Conservation (phyloP, 352 stramenopile species). For the Pythium sp. region DNA sequence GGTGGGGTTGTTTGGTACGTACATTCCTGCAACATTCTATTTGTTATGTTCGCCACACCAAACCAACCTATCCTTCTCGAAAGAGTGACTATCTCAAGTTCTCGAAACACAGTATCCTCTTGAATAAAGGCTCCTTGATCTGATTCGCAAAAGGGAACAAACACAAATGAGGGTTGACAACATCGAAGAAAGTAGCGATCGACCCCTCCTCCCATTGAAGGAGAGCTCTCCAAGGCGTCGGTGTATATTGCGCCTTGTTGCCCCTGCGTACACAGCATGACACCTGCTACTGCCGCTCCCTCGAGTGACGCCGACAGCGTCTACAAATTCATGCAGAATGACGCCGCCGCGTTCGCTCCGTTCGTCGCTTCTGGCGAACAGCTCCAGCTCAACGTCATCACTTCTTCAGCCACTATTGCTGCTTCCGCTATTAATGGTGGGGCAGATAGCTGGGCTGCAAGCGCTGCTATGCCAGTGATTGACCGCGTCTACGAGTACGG, state of each 20-base stretch:
- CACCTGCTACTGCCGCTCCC: not conserved
- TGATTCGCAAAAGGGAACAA: no score
- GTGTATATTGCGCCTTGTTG: not conserved
- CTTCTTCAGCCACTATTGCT: not conserved
- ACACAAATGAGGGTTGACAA: not conserved
- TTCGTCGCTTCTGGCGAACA: constrained; percentile 3
- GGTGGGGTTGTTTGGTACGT: not conserved
- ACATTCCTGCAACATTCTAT: constrained; percentile 13
- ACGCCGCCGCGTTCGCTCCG: not conserved
- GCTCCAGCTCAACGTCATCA: not conserved
- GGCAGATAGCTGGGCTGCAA: not conserved
- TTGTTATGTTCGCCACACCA: not conserved
- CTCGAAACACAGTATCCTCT: no score
- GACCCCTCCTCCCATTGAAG: no score
- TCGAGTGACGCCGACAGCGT: not conserved
- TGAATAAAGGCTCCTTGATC: no score
- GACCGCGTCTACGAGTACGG: constrained; percentile 26
- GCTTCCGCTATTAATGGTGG: not conserved
- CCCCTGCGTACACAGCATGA: not conserved
- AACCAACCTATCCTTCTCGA: not conserved
- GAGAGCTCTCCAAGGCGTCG: not conserved
- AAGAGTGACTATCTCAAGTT: no score
- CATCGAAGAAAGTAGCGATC: not conserved
- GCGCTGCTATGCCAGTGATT: not conserved
- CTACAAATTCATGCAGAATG: not conserved